Base-by-base conservation (phyloP, 495 filamentous ascomycete genomes). In the Aspergillus indologenus region DNA sequence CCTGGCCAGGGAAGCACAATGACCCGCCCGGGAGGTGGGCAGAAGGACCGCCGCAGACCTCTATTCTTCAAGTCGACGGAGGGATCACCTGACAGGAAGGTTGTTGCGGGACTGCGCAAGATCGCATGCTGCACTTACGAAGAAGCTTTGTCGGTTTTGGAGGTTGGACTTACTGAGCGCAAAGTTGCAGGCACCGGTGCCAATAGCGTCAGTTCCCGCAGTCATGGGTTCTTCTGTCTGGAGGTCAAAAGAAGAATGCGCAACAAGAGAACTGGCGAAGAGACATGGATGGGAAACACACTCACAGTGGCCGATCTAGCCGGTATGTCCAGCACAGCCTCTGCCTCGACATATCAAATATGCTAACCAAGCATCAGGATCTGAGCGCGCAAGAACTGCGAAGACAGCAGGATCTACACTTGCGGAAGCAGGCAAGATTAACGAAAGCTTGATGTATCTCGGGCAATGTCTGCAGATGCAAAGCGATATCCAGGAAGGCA, bases 381-480 rank as follows among this genome's bases (percentile, higher is more conserved):
- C 94, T 55, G 94, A 98, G 72, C 87, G 94, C 55, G 92, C 93
- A 20, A 81, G 91, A 64, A 91, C 91, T 55, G 92, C 95, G 15
- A 96, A 96, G 75, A 97, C 95, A 19, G 88, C 90, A 0, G 93
- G 94, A 19, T 86, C 91, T 0, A 96, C 92, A 1, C 82, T 98
- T 2, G 92, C 88, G 0, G 94, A 98, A 72, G 95, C 94, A 20
- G 95, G 94, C 18, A 96, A 96, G 71, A 98, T 98, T 65, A 98
- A 98, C 68, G 92, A 96, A 68, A 92, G 87, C 65, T 73, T 98
- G 66, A 98, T 98, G 95, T 97, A 96, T 71, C 84, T 98, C 1
- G 94, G 94, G 0, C 95, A 98, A 68, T 98, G 95, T 69, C 78
- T 98, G 63, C 94, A 98, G 70, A 90, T 96, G 86, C 95, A 97